Evolutionary conservation across 164 flowering plant genomes (phyloP).

Genomic region (Nymphaea thermarum): DNA sequence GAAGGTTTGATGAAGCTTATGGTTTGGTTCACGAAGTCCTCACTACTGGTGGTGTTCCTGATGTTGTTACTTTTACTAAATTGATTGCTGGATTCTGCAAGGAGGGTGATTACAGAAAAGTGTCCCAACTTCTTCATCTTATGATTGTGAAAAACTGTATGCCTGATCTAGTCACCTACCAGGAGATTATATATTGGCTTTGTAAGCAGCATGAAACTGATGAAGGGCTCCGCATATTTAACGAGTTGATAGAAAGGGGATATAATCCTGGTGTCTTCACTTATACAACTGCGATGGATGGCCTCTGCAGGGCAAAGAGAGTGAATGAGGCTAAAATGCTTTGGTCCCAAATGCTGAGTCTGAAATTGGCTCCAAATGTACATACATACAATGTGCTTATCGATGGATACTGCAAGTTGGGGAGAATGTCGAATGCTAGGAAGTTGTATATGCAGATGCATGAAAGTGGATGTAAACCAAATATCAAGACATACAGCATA

Average conservation of each 20-base stretch:
- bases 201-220: constrained; percentile 23
- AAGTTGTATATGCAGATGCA: constrained; percentile 51
- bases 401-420: constrained; percentile 49
- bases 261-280: constrained; percentile 46
- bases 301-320: constrained; percentile 33
- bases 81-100: constrained; percentile 47
- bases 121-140: constrained; percentile 25
- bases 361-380: constrained; percentile 25
- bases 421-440: constrained; percentile 47
- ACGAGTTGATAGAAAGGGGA: constrained; percentile 32
- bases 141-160: constrained; percentile 42
- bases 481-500: constrained; percentile 48
- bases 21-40: constrained; percentile 53
- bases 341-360: constrained; percentile 31
- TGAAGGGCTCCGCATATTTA: constrained; percentile 28
- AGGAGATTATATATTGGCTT: constrained; percentile 49
- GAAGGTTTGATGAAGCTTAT: constrained; percentile 28
- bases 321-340: constrained; percentile 35
- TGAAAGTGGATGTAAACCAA: constrained; percentile 43
- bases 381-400: constrained; percentile 57
- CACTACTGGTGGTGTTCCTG: constrained; percentile 36
- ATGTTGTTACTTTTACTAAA: constrained; percentile 46
- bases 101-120: constrained; percentile 31
- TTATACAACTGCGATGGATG: constrained; percentile 52
- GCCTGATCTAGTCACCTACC: constrained; percentile 48